Base-by-base conservation (phyloP, 2,329 filamentous ascomycete species). In the Hymenoscyphus repandus region DNA sequence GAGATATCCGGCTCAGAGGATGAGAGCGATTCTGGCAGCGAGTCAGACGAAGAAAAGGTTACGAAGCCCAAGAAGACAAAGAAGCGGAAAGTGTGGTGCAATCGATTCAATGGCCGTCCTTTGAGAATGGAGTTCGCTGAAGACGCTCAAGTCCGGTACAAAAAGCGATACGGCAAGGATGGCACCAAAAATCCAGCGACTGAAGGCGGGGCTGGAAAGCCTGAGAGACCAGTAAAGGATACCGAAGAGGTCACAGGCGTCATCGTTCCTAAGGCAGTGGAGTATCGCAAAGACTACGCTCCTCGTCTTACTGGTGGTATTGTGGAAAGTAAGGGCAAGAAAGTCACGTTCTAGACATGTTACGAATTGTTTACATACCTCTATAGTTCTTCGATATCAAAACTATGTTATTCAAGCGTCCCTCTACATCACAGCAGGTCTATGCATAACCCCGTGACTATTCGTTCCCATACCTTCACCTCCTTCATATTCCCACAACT, bases 111-210 rank as follows among this genome's bases (percentile, higher is more conserved):
- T 46, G 90, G 91, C 27, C 81, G 93, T 30, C 78, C 83, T 56
- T 76, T 99, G 59, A 88, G 92, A 66, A 83, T 93, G 67, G 92
- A 99, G 68, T 90, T 92, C 63, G 93, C 93, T 17, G 93, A 99
- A 72, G 93, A 97, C 68, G 83, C 91, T 52, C 83, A 89, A 60
- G 82, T 82, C 32, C 76, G 93, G 51, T 99, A 99, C 70, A 92
- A 92, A 74, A 99, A 97, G 76, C 82, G 93, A 1, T 97, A 87
- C 65, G 87, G 89, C 57, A 92, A 91, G 68, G 85, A 85, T 37
- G 78, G 76, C 31, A 75, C 72, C 17, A 72, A 70, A 56, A 69
- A 68, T 27, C 46, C 31, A 15, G 42, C 56, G 54, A 52, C 30
- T 22, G 41, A 42, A 20, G 34, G 38, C 5, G 12, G n/a, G 15